These are phyloP conservation scores for Geosmithia putterillii DNA, from an alignment of 2,329 filamentous ascomycete species.

Conservation along the genomic window DNA sequence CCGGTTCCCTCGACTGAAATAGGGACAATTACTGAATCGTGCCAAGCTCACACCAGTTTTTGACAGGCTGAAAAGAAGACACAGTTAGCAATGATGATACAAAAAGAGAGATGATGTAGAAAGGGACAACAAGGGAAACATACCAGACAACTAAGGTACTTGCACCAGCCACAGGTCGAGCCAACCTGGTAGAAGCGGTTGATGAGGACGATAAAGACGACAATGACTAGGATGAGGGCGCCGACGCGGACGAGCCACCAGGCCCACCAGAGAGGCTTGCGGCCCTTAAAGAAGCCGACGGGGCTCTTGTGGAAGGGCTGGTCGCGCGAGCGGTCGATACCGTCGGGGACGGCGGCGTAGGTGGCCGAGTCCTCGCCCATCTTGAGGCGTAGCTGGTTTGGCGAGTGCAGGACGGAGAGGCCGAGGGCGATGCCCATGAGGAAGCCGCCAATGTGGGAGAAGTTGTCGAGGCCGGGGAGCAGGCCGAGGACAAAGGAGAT, in stretches of 20 bases:
- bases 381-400: constrained; percentile 62
- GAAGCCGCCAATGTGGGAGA: constrained; percentile 93
- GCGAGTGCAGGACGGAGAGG: constrained; percentile 78
- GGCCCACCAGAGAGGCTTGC: constrained; percentile 90
- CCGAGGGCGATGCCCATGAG: constrained; percentile 82
- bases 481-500: constrained; percentile 90
- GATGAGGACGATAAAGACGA: constrained; percentile 76
- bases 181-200: constrained; percentile 82
- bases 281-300: constrained; percentile 75
- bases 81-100: constrained; percentile 6
- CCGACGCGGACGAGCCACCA: constrained; percentile 87
- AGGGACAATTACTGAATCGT: constrained; percentile 6
- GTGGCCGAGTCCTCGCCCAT: constrained; percentile 55
- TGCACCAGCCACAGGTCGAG: constrained; percentile 79
- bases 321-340: constrained; percentile 19
- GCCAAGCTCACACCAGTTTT: constrained; percentile 52
- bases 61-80: constrained; percentile 38
- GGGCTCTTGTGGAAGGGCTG: constrained; percentile 49
- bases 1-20: neutral
- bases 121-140: constrained; percentile 25
- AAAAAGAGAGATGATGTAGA: neutral
- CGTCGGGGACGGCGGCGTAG: constrained; percentile 55
- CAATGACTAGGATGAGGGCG: constrained; percentile 65
- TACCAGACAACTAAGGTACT: constrained; percentile 86
- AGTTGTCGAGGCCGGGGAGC: constrained; percentile 89